phyloP scores from a whole-genome alignment of 2,329 filamentous ascomycete genomes.

The Pseudocercospora ulei region DNA sequence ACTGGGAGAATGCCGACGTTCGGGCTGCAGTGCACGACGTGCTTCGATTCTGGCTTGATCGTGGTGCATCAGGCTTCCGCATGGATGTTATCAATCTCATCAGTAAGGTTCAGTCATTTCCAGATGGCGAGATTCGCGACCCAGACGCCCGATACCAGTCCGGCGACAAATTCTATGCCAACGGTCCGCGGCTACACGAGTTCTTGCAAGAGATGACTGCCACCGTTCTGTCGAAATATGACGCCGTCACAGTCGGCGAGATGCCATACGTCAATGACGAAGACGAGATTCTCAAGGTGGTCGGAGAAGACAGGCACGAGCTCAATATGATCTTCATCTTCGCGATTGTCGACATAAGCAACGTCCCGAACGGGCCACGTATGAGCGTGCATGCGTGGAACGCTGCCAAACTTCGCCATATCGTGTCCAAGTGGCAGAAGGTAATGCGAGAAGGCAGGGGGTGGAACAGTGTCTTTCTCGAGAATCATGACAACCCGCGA shows the following conservation, averaged over 20 bases:
- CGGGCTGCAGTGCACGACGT: constrained; percentile 41
- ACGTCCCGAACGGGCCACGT: constrained; percentile 30
- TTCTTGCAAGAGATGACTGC: constrained; percentile 47
- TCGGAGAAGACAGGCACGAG: constrained; percentile 37
- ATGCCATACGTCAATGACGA: constrained; percentile 48
- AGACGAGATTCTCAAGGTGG: constrained; percentile 38
- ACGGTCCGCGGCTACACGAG: constrained; percentile 51
- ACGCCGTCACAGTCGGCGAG: constrained; percentile 52
- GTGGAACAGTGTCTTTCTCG: constrained; percentile 46
- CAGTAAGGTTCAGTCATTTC: constrained; percentile 39
- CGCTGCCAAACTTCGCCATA: constrained; percentile 25
- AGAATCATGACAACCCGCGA: constrained; percentile 46
- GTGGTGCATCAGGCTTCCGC: constrained; percentile 39
- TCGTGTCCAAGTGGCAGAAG: constrained; percentile 38
- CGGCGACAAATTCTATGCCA: constrained; percentile 45
- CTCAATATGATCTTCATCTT: constrained; percentile 45
- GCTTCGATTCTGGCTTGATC: constrained; percentile 43
- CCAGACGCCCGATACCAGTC: constrained; percentile 41
- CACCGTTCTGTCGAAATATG: constrained; percentile 47
- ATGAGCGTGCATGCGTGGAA: constrained; percentile 38
- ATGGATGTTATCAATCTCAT: constrained; percentile 45
- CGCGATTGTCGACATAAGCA: constrained; percentile 39
- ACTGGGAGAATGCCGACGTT: constrained; percentile 42
- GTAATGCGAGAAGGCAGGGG: constrained; percentile 43
- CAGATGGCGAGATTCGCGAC: constrained; percentile 38